These are phyloP conservation scores for Pulveroboletus sp. DNA, from an alignment of 768 basidiomycete genomes.

Conservation along the genomic window DNA sequence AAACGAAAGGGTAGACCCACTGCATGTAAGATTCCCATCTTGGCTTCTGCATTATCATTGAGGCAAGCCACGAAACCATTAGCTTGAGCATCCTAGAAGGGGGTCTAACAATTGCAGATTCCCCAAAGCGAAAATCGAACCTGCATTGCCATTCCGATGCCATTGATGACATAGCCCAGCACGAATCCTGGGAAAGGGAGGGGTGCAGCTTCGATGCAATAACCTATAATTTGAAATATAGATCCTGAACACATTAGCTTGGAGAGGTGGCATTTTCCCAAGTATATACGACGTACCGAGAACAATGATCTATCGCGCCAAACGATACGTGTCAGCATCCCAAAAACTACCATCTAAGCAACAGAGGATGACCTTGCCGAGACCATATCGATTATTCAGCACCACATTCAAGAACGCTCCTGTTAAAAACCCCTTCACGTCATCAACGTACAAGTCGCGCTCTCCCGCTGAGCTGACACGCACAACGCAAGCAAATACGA, in stretches of 20 bases:
- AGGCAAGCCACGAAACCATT: conserved; percentile 44
- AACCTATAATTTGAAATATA: conserved; percentile 29
- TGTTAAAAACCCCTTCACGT: conserved; percentile 25
- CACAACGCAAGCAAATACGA: conserved; percentile 39
- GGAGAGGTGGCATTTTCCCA: too few relatives aligned
- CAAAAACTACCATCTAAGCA: neutral
- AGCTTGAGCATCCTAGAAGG: conserved; percentile 42
- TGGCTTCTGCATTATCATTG: conserved; percentile 35
- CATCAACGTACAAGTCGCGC: neutral
- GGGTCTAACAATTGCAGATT: neutral
- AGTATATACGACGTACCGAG: conserved; percentile 17
- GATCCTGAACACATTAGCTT: conserved; percentile 19
- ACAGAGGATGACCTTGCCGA: conserved; percentile 28
- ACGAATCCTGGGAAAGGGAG: conserved; percentile 45
- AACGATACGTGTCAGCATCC: neutral
- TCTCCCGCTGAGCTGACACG: conserved; percentile 7
- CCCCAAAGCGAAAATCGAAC: conserved; percentile 27
- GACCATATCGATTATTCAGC: conserved; percentile 30
- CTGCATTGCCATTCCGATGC: conserved; percentile 43
- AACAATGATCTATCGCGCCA: conserved; percentile 22
- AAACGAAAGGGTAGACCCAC: conserved; percentile 31
- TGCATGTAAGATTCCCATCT: conserved; percentile 41
- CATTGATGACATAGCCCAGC: conserved; percentile 40
- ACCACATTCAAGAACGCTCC: conserved; percentile 32
- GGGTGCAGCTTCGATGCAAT: conserved; percentile 37